Percentiles rank a stretch among this genome's conserved stretches.
Evolutionary conservation across 2,329 filamentous ascomycete genomes (phyloP).

Genomic region (Neonectria magnoliae): DNA sequence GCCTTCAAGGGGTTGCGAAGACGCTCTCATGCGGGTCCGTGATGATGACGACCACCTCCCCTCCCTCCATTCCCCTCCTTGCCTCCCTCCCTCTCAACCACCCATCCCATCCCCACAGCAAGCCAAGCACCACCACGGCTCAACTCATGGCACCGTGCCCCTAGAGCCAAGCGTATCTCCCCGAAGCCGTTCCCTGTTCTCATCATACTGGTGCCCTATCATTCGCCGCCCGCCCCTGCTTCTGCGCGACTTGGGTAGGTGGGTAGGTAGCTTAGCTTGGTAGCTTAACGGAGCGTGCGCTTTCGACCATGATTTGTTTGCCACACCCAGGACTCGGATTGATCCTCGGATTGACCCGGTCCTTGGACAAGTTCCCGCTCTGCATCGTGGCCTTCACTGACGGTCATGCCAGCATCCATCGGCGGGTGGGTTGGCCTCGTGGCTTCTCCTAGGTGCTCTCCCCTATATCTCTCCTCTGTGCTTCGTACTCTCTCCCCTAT

Average conservation of each 20-base stretch:
- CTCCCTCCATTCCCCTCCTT: conserved; percentile 6
- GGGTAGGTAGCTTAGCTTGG: conserved; percentile 2
- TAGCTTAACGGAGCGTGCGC: conserved; percentile 3
- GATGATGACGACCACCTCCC: conserved; percentile 36
- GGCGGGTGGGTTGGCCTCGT: neutral
- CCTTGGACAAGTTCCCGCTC: conserved; percentile 4
- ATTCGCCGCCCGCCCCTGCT: conserved; percentile 38
- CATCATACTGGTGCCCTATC: conserved; percentile 37
- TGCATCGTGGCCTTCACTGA: neutral
- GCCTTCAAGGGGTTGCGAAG: conserved; percentile 21
- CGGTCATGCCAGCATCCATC: neutral
- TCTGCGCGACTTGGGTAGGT: conserved; percentile 17
- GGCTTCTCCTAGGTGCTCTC: neutral
- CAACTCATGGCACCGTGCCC: conserved; percentile 39
- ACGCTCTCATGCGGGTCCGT: conserved; percentile 40
- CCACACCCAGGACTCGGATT: conserved; percentile 4
- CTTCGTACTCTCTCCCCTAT: neutral
- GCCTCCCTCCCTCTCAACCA: conserved; percentile 24
- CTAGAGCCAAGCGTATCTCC: conserved; percentile 37
- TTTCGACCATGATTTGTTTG: conserved; percentile 10
- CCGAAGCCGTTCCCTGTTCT: conserved; percentile 40
- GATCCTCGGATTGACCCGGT: conserved; percentile 6
- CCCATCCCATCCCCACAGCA: conserved; percentile 36
- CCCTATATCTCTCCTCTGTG: neutral
- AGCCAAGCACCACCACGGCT: conserved; percentile 42